A percentile compares a stretch with the other conserved stretches of the same genome.
Evolutionary conservation across 345 rosid species (phyloP).

Genomic region (Trapa incisa): DNA sequence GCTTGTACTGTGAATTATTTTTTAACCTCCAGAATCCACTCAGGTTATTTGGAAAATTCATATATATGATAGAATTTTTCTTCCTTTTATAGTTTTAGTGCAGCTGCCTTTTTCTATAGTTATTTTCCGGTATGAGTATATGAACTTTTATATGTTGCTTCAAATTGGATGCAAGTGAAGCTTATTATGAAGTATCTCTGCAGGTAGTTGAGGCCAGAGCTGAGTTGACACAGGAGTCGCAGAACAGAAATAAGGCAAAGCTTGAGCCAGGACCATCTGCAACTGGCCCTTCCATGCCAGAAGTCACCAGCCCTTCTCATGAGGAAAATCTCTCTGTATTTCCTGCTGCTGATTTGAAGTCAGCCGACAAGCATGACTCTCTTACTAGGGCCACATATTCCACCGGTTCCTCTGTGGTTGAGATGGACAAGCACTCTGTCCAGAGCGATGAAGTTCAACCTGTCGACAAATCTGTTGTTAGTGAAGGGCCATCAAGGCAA

Average conservation of each 20-base stretch:
- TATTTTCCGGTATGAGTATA: not conserved
- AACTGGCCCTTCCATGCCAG: slow-evolving; percentile 12
- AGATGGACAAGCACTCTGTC: slow-evolving; percentile 34
- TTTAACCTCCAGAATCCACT: not conserved
- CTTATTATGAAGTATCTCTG: slow-evolving; percentile 3
- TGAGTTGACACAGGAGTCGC: slow-evolving; percentile 45
- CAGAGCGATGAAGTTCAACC: slow-evolving; percentile 13
- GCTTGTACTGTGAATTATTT: no score
- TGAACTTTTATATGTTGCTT: not conserved
- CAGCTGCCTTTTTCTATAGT: not conserved
- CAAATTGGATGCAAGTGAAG: not conserved
- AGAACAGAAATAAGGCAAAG: slow-evolving; percentile 18
- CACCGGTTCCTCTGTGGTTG: slow-evolving; percentile 23
- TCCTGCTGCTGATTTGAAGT: slow-evolving; percentile 28
- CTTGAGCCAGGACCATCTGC: slow-evolving; percentile 16
- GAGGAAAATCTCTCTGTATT: slow-evolving; percentile 32
- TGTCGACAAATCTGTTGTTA: slow-evolving; percentile 60
- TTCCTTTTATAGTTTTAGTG: not conserved
- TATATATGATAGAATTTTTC: not conserved
- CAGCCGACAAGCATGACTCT: slow-evolving; percentile 27
- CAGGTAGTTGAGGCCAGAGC: slow-evolving; percentile 84
- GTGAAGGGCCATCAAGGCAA: slow-evolving; percentile 35
- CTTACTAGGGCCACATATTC: slow-evolving; percentile 26
- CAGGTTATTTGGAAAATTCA: not conserved
- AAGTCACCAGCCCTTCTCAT: slow-evolving; percentile 14